Percentiles rank a stretch among this genome's conserved stretches.
phyloP scores from a whole-genome alignment of 371 early-diverging fungal species.

The Conidiobolus incongruus region DNA sequence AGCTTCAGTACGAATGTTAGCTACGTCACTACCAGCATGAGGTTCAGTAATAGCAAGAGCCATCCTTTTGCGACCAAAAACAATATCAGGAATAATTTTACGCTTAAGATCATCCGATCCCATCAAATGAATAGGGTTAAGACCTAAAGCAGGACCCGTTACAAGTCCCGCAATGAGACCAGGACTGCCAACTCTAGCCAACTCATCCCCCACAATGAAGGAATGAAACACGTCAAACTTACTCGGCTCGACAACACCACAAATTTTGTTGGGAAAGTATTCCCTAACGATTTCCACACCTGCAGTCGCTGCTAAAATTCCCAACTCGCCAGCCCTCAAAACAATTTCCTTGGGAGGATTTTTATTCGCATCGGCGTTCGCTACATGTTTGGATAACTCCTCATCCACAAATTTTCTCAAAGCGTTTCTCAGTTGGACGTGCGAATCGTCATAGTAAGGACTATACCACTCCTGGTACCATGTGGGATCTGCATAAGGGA shows the following conservation, averaged over 20 bases:
- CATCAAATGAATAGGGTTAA: slow-evolving; percentile 57
- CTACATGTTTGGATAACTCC: slow-evolving; percentile 57
- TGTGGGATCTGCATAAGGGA: slow-evolving; percentile 64
- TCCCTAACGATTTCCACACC: slow-evolving; percentile 15
- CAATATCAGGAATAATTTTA: slow-evolving; percentile 38
- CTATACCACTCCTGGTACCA: slow-evolving; percentile 59
- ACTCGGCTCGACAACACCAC: slow-evolving; percentile 18
- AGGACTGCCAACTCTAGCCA: slow-evolving; percentile 61
- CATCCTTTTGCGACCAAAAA: slow-evolving; percentile 53
- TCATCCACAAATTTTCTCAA: slow-evolving; percentile 52
- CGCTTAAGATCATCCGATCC: slow-evolving; percentile 40
- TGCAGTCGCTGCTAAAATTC: slow-evolving; percentile 36
- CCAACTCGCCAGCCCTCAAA: slow-evolving; percentile 40
- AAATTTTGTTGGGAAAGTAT: slow-evolving; percentile 7
- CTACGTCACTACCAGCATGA: slow-evolving; percentile 72
- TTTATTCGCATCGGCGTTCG: slow-evolving; percentile 74
- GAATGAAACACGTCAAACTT: slow-evolving; percentile 66
- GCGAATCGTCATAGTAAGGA: slow-evolving; percentile 60
- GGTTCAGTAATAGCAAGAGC: slow-evolving; percentile 49
- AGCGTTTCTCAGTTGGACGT: slow-evolving; percentile 36
- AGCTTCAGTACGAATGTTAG: slow-evolving; percentile 44
- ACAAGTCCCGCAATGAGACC: slow-evolving; percentile 62
- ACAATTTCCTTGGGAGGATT: slow-evolving; percentile 36
- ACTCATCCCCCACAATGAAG: slow-evolving; percentile 50
- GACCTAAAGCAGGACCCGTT: slow-evolving; percentile 41